Evolutionary conservation across 2,329 filamentous ascomycete genomes (phyloP), one percentile per base, ranked within the genome.

Genomic region (Pochonia chlamydosporia): DNA sequence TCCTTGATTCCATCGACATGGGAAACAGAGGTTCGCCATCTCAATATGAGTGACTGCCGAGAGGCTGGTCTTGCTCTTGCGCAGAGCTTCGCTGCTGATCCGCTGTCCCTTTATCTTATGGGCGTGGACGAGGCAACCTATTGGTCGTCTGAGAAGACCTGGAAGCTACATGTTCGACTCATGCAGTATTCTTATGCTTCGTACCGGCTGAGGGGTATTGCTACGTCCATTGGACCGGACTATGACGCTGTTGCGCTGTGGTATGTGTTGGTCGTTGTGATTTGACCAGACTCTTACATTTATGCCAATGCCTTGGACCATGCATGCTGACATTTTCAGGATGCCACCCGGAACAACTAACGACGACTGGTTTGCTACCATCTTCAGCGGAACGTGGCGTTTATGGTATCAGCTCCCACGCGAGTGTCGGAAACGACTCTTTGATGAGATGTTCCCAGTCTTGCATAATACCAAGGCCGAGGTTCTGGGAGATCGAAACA

Each of bases 161-260:
- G 85, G 84, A 79, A 81, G 54, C 73, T 93, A 40, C 88, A 93
- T 64, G 75, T 86, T 55, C 78, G 85, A 61, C 85, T 90, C 56
- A 80, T 92, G 72, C 84, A 82, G 56, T 91, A 89, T 66, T 77
- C 89, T 56, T 83, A 84, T 43, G 86, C 87, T 49, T 82, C 86
- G 50, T 87, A 90, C 63, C 82, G 81, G 64, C 76, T 86, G 59
- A 83, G 83, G 56, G 89, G 88, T 47, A 66, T 89, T 49, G 87
- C 87, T 46, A 84, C 86, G 40, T 82, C 84, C 47, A 81, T 87
- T 52, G 89, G 88, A 16, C 78, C 82, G 5, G 80, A 90, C 60
- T 89, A 86, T 60, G 87, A 89, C 55, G 84, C 81, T 53, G 83
- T 93, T 46, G 87, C 86, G 48, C 72, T 93, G 44, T 93, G 88